These are phyloP conservation scores for Lactifluus echinatus DNA, from an alignment of 768 basidiomycete species.

Conservation along the genomic window DNA sequence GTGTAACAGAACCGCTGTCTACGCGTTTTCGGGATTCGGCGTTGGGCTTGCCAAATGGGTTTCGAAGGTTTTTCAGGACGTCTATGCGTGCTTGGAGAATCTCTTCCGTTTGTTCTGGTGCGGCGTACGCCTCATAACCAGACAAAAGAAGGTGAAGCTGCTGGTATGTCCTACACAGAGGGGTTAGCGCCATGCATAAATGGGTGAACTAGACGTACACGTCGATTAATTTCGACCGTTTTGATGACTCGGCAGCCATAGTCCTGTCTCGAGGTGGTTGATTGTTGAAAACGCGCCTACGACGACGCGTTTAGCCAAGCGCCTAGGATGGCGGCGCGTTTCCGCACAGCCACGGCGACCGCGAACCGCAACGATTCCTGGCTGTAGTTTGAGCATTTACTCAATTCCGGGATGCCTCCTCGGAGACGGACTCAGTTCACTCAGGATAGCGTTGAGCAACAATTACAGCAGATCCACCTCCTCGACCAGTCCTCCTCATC, in stretches of 20 bases:
- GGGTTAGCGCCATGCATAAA: not conserved
- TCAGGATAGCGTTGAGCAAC: conserved; percentile 79
- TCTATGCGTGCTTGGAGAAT: conserved; percentile 49
- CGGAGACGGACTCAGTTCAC: conserved; percentile 64
- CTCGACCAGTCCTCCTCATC: conserved; percentile 81
- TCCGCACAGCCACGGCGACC: not conserved
- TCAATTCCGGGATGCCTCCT: conserved; percentile 49
- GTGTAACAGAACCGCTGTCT: conserved; percentile 55
- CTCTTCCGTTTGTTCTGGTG: conserved; percentile 48
- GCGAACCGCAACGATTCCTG: not conserved
- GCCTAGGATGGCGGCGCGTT: not conserved
- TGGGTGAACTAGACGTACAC: conserved; percentile 40
- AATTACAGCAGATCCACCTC: conserved; percentile 85
- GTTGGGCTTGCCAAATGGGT: conserved; percentile 64
- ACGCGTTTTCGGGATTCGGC: conserved; percentile 57
- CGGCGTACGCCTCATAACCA: conserved; percentile 50
- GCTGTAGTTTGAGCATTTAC: too few species aligned
- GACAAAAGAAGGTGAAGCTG: conserved; percentile 53
- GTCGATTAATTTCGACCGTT: conserved; percentile 64
- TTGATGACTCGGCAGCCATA: conserved; percentile 41
- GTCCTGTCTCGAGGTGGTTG: not conserved
- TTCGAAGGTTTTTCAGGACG: conserved; percentile 47
- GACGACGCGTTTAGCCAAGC: conserved; percentile 10
- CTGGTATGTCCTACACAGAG: conserved; percentile 45
- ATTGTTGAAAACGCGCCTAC: not conserved